Percentiles rank a stretch among this genome's conserved stretches.
phyloP scores from a whole-genome alignment of 495 filamentous ascomycete species.

The Annulohypoxylon moriforme region DNA sequence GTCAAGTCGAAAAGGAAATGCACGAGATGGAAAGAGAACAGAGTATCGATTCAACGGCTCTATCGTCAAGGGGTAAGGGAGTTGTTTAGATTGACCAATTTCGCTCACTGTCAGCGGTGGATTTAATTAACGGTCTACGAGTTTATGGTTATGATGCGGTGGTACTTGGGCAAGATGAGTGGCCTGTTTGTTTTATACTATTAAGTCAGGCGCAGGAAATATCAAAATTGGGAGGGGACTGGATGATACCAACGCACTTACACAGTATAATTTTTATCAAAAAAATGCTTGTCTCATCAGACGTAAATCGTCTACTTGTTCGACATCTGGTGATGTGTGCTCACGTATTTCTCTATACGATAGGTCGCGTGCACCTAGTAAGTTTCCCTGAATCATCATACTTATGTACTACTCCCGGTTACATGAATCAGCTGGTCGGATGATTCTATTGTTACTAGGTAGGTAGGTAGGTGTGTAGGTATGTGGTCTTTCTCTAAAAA shows the following conservation, averaged over 20 bases:
- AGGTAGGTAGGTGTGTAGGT: too few species aligned
- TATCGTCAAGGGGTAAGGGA: conserved; percentile 31
- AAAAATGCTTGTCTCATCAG: too few species aligned
- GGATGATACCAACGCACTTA: neutral
- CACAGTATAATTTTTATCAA: too few species aligned
- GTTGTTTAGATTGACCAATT: neutral
- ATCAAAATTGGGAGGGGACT: conserved; percentile 2
- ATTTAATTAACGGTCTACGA: conserved; percentile 7
- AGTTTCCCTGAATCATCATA: too few species aligned
- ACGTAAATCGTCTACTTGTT: too few species aligned
- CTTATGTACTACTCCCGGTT: too few species aligned
- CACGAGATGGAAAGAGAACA: conserved; percentile 52
- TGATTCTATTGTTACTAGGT: too few species aligned
- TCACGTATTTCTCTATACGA: too few species aligned
- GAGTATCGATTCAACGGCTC: conserved; percentile 34
- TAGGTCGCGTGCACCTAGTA: too few species aligned
- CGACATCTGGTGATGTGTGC: too few species aligned
- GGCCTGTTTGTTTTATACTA: neutral
- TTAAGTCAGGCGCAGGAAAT: conserved; percentile 22
- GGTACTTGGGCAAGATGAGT: neutral
- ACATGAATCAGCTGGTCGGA: too few species aligned
- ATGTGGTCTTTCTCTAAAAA: too few species aligned
- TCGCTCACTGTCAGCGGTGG: neutral
- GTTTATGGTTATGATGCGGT: conserved; percentile 5
- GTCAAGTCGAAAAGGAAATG: conserved; percentile 61